These are phyloP conservation scores for Alisma plantagoaquatica DNA, from an alignment of 106 monocot genomes.

Conservation along the genomic window DNA sequence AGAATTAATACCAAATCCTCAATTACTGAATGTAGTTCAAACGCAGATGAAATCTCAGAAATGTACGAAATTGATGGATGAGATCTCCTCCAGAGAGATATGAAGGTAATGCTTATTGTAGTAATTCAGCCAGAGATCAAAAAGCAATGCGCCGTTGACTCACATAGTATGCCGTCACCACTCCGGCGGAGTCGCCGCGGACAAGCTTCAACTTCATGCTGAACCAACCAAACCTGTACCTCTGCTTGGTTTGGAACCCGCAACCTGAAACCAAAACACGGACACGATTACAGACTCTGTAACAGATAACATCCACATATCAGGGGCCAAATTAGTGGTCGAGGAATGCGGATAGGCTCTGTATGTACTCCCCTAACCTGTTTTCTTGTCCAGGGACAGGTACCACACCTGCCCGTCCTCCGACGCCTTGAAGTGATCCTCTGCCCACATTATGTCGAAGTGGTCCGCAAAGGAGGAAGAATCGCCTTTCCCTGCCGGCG, in stretches of 20 bases:
- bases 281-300: neutral
- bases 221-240: conserved; percentile 93
- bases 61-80: too few relatives aligned
- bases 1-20: too few relatives aligned
- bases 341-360: neutral
- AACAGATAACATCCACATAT: conserved; percentile 1
- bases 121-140: too few relatives aligned
- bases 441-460: conserved; percentile 61
- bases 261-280: conserved; percentile 27
- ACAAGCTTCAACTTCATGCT: conserved; percentile 99
- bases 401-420: conserved; percentile 79
- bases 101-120: too few relatives aligned
- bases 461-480: conserved; percentile 54
- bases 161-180: conserved; percentile 94
- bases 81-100: too few relatives aligned
- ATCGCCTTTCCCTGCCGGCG: conserved; percentile 1
- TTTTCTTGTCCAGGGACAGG: conserved; percentile 69
- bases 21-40: too few relatives aligned
- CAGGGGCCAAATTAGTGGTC: neutral
- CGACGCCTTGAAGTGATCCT: conserved; percentile 75
- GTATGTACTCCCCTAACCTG: conserved; percentile 31
- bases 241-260: conserved; percentile 71
- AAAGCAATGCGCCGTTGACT: conserved; percentile 15
- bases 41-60: too few relatives aligned
- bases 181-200: conserved; percentile 91